A percentile compares a stretch with the other conserved stretches of the same genome.
Evolutionary conservation across 1,139 yeast genomes (phyloP).

Genomic region (Yamadazyma kanchanaburiensis): DNA sequence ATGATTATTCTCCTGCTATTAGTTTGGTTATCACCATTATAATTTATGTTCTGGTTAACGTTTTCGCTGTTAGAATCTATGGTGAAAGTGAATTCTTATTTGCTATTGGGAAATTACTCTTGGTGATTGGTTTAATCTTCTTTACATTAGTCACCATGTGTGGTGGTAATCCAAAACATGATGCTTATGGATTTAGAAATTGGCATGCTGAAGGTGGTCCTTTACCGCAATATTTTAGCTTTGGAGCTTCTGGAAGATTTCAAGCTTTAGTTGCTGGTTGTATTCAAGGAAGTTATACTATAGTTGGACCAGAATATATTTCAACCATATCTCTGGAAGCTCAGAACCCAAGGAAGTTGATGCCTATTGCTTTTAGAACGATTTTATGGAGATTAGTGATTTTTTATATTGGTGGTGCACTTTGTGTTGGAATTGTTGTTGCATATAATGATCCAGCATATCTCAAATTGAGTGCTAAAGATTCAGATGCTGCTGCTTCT

Average conservation of each 20-base stretch:
- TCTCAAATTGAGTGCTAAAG: conserved; percentile 16
- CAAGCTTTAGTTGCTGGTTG: conserved; percentile 65
- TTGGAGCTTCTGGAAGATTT: conserved; percentile 61
- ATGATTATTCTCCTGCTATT: conserved; percentile 65
- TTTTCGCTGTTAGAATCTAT: conserved; percentile 66
- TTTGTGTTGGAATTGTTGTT: conserved; percentile 34
- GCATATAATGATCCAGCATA: conserved; percentile 36
- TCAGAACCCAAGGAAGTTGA: conserved; percentile 62
- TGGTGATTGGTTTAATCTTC: conserved; percentile 65
- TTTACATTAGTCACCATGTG: conserved; percentile 77
- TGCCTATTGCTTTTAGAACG: conserved; percentile 77
- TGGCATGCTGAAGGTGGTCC: conserved; percentile 48
- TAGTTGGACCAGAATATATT: conserved; percentile 81
- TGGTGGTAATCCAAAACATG: conserved; percentile 75
- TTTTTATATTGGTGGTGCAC: conserved; percentile 54
- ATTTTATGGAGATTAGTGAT: conserved; percentile 67
- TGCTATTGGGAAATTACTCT: conserved; percentile 63
- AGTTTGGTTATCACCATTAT: conserved; percentile 59
- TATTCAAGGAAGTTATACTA: conserved; percentile 59
- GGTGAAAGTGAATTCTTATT: conserved; percentile 83
- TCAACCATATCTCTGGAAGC: conserved; percentile 83
- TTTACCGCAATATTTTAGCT: conserved; percentile 50
- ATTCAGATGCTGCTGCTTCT: conserved; percentile 32
- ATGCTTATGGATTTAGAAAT: conserved; percentile 62
- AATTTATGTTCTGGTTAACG: conserved; percentile 57